Conservation (phyloP, 495 filamentous ascomycete species). For the Cercophora sp. region DNA sequence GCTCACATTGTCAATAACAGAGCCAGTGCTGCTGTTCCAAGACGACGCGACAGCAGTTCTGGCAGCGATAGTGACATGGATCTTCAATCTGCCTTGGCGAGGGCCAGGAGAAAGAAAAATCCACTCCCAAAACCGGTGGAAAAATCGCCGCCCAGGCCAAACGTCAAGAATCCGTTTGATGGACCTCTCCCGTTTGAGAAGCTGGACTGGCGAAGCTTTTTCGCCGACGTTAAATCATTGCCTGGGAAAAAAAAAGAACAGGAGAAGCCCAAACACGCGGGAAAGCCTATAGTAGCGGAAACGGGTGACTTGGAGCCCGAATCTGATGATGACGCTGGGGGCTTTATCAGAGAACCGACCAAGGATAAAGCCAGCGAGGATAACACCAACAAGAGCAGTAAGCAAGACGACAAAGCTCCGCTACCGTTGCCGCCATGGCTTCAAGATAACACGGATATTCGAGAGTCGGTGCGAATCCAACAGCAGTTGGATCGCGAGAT, state of each 20-base stretch:
- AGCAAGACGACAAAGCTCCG: conserved; percentile 49
- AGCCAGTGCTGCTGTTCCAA: conserved; percentile 50
- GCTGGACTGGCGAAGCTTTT: conserved; percentile 61
- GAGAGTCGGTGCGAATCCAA: conserved; percentile 46
- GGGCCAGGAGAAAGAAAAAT: conserved; percentile 42
- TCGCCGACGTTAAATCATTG: conserved; percentile 46
- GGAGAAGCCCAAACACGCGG: conserved; percentile 6
- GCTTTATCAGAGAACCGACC: conserved; percentile 45
- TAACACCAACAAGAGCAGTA: conserved; percentile 32
- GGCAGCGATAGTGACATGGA: conserved; percentile 62
- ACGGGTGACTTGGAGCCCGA: conserved; percentile 26
- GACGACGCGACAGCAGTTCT: conserved; percentile 38
- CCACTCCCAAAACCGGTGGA: neutral
- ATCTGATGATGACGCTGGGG: conserved; percentile 59
- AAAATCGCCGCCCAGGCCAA: conserved; percentile 27
- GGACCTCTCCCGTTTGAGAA: conserved; percentile 90
- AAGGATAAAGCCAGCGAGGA: neutral
- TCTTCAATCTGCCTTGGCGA: conserved; percentile 55
- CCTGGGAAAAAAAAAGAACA: conserved; percentile 17
- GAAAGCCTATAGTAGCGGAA: conserved; percentile 11
- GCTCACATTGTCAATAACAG: conserved; percentile 62
- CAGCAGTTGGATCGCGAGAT: conserved; percentile 40
- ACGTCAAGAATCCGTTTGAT: conserved; percentile 56
- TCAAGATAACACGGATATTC: conserved; percentile 50
- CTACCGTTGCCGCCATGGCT: conserved; percentile 87